Base-by-base conservation (phyloP, 2,329 filamentous ascomycete genomes). In the Claviceps citrina region DNA sequence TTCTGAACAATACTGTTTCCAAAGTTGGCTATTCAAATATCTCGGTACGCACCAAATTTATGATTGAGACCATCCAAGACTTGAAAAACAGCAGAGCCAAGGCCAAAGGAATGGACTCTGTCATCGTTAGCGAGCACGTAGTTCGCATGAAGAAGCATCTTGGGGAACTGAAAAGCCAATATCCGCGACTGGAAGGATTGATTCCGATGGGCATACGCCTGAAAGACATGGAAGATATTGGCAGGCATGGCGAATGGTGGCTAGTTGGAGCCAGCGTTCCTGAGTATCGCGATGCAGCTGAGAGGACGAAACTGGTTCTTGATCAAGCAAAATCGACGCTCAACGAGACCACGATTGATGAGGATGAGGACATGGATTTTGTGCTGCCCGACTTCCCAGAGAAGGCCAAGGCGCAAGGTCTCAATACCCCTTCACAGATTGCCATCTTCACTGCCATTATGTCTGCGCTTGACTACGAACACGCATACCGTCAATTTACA, bases 191-290 rank as follows among this genome's bases (percentile, higher is more conserved):
- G 43, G 85, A 84, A 47, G 78, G 80, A 7, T 80, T 75, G 3
- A 84, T 93, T 44, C 85, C 91, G 4, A 69, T 98, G 44, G 77
- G 84, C 7, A 78, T 95, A 42, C 78, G 82, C 9, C 68, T 95
- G 4, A 68, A 72, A 28, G 91, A 98, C 52, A 84, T 98, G 38
- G 77, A 77, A 46, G 76, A 87, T 45, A 80, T 81, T 0, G 82
- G 89, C 31, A 89, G 82, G 55, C 83, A 80, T 54, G 91, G 91
- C 1, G 95, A 94, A 64, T 98, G 91, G 91, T 98, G 91, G 91
- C 74, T 96, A 16, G 84, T 96, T 5, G 91, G 91, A 38, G 89
- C 91, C n/a, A 94, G 86, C 58, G 95, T 89, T 75, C 65, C 70
- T 4, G 73, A 44, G 16, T 61, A 56, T 38, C 31, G 25, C 16